Conservation (phyloP, 176 grass and related monocot genomes). For the Hyparrhenia diplandra region DNA sequence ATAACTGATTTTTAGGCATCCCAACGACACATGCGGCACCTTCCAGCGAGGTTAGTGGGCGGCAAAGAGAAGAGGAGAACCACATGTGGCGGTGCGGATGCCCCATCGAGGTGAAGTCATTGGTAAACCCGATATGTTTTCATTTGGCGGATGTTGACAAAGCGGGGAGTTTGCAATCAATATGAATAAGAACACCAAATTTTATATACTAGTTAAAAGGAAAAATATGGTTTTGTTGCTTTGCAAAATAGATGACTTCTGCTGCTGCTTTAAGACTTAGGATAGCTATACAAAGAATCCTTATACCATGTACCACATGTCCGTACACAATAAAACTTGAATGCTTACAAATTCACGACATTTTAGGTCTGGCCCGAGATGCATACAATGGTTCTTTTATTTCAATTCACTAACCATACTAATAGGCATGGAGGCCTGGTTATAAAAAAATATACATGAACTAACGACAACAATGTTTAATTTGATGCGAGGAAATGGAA, state of each 20-base stretch:
- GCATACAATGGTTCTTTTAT: background rate
- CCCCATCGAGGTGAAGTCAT: slow-evolving; percentile 30
- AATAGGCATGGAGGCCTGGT: background rate
- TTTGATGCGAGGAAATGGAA: slow-evolving; percentile 41
- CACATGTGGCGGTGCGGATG: background rate
- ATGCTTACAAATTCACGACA: background rate
- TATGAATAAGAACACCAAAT: slow-evolving; percentile 7
- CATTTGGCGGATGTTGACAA: background rate
- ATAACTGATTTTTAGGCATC: background rate
- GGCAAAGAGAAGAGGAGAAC: background rate
- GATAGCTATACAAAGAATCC: background rate
- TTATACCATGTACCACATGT: background rate
- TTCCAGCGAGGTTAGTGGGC: background rate
- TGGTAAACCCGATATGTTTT: background rate
- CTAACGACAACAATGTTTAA: background rate
- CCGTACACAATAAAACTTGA: background rate
- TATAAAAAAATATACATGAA: background rate
- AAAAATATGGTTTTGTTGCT: background rate
- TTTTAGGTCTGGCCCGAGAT: background rate
- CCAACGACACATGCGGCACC: background rate
- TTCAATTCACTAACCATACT: background rate
- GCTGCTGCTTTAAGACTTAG: background rate
- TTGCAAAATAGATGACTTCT: background rate
- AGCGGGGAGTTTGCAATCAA: background rate
- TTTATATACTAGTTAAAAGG: background rate